Conservation (phyloP, 1,139 yeast species). For the Saccharomyces pastorianus region DNA sequence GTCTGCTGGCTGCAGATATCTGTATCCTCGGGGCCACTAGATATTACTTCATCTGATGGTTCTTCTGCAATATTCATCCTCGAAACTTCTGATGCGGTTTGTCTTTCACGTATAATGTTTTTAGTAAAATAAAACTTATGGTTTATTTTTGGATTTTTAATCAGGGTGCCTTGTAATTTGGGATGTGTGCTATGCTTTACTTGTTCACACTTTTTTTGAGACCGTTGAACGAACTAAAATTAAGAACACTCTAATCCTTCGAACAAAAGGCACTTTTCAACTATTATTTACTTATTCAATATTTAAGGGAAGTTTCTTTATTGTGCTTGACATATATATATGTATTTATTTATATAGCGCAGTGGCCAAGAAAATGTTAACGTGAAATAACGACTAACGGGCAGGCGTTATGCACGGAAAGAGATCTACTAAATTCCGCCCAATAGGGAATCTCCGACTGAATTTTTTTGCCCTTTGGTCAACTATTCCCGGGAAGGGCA, state of each 20-base stretch:
- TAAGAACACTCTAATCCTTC: neutral
- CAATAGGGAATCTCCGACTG: conserved; percentile 1
- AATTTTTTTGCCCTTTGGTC: neutral
- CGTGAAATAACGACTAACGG: neutral
- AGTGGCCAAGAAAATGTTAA: neutral
- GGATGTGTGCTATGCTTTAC: neutral
- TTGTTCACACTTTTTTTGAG: neutral
- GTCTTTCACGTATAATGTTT: neutral
- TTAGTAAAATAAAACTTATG: neutral
- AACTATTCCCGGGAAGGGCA: neutral
- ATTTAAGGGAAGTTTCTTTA: neutral
- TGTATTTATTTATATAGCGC: neutral
- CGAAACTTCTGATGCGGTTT: neutral
- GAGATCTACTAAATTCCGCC: neutral
- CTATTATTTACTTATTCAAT: neutral
- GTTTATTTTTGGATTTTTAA: neutral
- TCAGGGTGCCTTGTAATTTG: neutral
- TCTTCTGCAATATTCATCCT: neutral
- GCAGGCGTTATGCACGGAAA: neutral
- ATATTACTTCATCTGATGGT: neutral
- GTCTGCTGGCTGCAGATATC: neutral
- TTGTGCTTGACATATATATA: neutral
- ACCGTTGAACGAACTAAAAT: neutral
- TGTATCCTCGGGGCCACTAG: neutral
- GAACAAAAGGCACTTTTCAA: neutral